phyloP scores from a whole-genome alignment of 2,329 filamentous ascomycete genomes.

The Xylariaceae sp. region DNA sequence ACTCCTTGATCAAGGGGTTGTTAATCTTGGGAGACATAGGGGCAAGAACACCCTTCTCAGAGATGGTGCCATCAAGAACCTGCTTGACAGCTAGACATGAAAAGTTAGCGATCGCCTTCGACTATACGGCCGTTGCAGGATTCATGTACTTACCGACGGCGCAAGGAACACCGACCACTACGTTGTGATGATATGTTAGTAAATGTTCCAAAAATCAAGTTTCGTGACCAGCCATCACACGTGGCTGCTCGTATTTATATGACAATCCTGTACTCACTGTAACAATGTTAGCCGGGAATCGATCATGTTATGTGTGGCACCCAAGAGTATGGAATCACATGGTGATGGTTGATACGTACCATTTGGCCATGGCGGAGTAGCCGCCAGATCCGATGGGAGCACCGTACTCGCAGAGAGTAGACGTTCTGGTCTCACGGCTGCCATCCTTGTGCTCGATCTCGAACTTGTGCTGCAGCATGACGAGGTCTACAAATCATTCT shows the following conservation, averaged over 20 bases:
- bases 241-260: not conserved
- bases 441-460: conserved; percentile 80
- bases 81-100: conserved; percentile 55
- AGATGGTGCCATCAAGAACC: conserved; percentile 69
- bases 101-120: conserved; percentile 1
- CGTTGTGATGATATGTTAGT: conserved; percentile 1
- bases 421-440: conserved; percentile 68
- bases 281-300: not conserved
- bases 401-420: conserved; percentile 80
- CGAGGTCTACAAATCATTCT: not conserved
- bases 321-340: conserved; percentile 33
- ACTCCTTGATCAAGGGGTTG: conserved; percentile 53
- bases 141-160: conserved; percentile 31
- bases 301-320: not conserved
- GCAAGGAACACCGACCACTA: conserved; percentile 54
- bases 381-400: conserved; percentile 52
- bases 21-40: conserved; percentile 68
- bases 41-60: conserved; percentile 69
- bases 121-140: not conserved
- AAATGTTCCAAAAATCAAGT: not conserved
- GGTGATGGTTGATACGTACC: not conserved
- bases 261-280: conserved; percentile 3
- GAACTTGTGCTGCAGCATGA: conserved; percentile 61
- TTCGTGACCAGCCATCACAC: not conserved
- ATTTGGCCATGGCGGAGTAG: conserved; percentile 78